Percentiles rank a stretch among this genome's conserved stretches.
phyloP scores from a whole-genome alignment of 345 rosid species.

The Syzygium aqueum region DNA sequence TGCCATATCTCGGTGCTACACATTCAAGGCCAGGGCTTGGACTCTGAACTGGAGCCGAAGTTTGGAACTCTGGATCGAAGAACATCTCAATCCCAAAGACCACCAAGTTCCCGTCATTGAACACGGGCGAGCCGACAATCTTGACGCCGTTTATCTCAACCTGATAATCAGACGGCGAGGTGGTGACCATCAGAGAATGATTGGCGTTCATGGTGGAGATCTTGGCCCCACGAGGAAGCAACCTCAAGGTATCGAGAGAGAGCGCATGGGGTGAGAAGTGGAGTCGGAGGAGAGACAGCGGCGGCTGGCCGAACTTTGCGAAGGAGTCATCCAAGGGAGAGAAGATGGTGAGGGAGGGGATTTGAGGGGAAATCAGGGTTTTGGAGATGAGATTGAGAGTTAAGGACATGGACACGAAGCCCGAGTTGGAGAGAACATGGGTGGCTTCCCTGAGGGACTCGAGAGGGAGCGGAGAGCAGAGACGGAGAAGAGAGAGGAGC shows the following conservation, averaged over 20 bases:
- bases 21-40: not conserved
- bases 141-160: conserved; percentile 18
- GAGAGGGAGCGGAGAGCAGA: conserved; percentile 3
- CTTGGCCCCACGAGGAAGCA: conserved; percentile 16
- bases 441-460: conserved; percentile 12
- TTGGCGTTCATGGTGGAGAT: conserved; percentile 26
- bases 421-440: conserved; percentile 17
- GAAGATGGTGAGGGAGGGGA: conserved; percentile 33
- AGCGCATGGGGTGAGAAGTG: conserved; percentile 27
- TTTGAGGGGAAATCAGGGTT: conserved; percentile 1
- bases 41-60: not conserved
- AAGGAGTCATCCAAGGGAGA: conserved; percentile 33
- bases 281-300: conserved; percentile 24
- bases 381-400: conserved; percentile 18
- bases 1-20: not conserved
- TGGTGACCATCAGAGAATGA: conserved; percentile 25
- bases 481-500: not conserved
- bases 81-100: conserved; percentile 22
- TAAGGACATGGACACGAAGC: conserved; percentile 28
- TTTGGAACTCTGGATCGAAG: conserved; percentile 13
- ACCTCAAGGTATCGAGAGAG: conserved; percentile 12
- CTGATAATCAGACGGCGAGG: not conserved
- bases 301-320: conserved; percentile 20
- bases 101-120: conserved; percentile 27
- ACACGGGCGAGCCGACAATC: conserved; percentile 9